Base-by-base conservation (phyloP, 2,329 filamentous ascomycete genomes). In the Epichloe bromicola region DNA sequence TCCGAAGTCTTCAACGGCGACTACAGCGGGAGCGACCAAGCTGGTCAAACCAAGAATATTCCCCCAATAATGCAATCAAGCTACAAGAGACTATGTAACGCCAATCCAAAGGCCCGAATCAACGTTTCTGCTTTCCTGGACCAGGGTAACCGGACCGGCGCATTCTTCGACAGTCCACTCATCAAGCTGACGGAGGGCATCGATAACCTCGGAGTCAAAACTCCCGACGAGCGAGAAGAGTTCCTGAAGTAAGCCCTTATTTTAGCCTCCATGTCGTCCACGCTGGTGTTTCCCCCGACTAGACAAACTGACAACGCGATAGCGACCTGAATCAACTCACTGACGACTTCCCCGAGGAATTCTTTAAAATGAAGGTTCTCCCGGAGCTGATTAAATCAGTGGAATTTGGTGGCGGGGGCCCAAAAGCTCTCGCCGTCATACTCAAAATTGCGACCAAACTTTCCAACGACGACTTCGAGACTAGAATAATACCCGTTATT, bases 351-450 rank as follows among this genome's bases (percentile, higher is more conserved):
- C 93, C 93, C 0, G 91, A 96, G 63, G 93, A 97, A 53, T 98
- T 95, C 66, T 95, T 97, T 74, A 95, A 94, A 64, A 86, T 95
- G 77, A 98, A 97, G 63, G 82, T 98, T 3, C 74, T 98, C 8
- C 93, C 93, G 0, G 93, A 98, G 63, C 73, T 98, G 33, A 76
- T 98, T n/a, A 98, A 97, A 64, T 95, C 90, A 0, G 89, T 97
- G n/a, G 93, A 98, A 62, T 98, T 96, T 65, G 93, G 93, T 7
- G 93, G 91, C 11, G 93, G 93, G 30, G 93, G 93, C 0, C 87
- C 91, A 0, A 94, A 95, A 62, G 90, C 95, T 0, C 86, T 98
- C 53, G 72, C 76, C 1, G 82, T 95, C 1, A 87, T 95, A 40
- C 82, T 97, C 73, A 95, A 95, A 63, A 96, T 98, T 59, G 82